Evolutionary conservation across 2,329 filamentous ascomycete species (phyloP), one percentile per base, ranked within the genome.

Genomic region (Neonectria punicea): DNA sequence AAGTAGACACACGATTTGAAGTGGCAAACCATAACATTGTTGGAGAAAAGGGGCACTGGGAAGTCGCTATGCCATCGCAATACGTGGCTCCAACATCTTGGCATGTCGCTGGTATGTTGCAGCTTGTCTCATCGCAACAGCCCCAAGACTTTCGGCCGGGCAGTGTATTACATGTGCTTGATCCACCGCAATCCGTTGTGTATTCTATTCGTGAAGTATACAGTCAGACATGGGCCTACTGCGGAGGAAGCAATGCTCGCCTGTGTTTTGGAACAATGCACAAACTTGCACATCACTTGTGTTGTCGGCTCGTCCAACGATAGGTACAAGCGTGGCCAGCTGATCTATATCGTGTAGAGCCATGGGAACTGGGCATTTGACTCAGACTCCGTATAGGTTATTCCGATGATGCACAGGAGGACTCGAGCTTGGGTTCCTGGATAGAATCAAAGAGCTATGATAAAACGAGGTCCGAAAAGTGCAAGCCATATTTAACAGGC

Each of bases 21-120:
- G 30, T 32, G 30, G 30, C 57, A 4, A 28, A 59, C 57, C 57
- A 59, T 22, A 22, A 43, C 57, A 59, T 59, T 20, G 53, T 59
- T 1, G 57, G 57, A 30, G 57, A 32, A 14, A 18, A 39, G 0
- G 34, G 22, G 36, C 57, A 59, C 5, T 11, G 10, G 5, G 47
- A 53, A 6, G 16, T 43, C 3, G 57, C 32, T 5, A 36, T 53
- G 4, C 57, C 57, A 7, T n/a, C 57, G 34, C 57, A 59, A 16
- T 32, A 59, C 6, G 22, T 11, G 2, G 57, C 57, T 7, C 57
- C 57, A 7, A 16, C 57, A 34, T 59, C 57, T 22, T 59, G 30
- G 57, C 57, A 59, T 4, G 32, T 32, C 3, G 47, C 57, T 9
- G 57, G 57, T 18, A 59, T 32, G 14, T 59, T 53, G 25, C 57